Base-by-base conservation (phyloP, 352 stramenopile genomes). In the Phytophthora podocarpi region DNA sequence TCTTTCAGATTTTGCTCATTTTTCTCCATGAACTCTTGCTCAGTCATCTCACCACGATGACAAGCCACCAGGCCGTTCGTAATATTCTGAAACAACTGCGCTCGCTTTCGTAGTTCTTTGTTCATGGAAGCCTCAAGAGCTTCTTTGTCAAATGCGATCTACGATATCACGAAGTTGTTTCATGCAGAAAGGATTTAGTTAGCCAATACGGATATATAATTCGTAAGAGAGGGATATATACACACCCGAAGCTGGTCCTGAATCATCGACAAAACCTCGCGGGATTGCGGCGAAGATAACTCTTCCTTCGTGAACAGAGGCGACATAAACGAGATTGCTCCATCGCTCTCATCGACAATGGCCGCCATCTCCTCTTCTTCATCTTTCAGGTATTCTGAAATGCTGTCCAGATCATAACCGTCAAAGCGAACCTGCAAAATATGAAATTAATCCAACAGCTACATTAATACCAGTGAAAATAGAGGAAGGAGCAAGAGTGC, bases 141-240 rank as follows among this genome's bases (percentile, higher is more conserved):
- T 74, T 93, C 83, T 37, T 78, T 76, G 37, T 82, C 68, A 26
- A 90, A 59, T 2, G 70, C 70, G 31, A 57, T 66, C 82, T 91
- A 32, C 23, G 55, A 23, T 42, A 51, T 4, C 20, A 48, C 16
- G 51, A 39, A 7, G 10, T 36, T 36, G 40, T 21, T 30, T 15
- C 5, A 49, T 43, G 13, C 34, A 39, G 7, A 20, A 31, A 47
- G 21, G 27, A 59, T 26, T 45, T 43, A 31, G 32, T 39, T 3
- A 41, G 9, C 11, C 11, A 3, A 30, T 42, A 26, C n/a, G 51
- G 12, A 42, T 27, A 34, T 42, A 13, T 18, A 26, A 35, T n/a
- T n/a, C n/a, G n/a, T 15, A 59, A 8, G 9, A 32, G 24, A 31
- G 10, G 20, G 28, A 30, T 2, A 42, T 10, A 48, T 43, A 23